These are phyloP conservation scores for Pichia cabralensis DNA, from an alignment of 805 yeast genomes.

Conservation along the genomic window DNA sequence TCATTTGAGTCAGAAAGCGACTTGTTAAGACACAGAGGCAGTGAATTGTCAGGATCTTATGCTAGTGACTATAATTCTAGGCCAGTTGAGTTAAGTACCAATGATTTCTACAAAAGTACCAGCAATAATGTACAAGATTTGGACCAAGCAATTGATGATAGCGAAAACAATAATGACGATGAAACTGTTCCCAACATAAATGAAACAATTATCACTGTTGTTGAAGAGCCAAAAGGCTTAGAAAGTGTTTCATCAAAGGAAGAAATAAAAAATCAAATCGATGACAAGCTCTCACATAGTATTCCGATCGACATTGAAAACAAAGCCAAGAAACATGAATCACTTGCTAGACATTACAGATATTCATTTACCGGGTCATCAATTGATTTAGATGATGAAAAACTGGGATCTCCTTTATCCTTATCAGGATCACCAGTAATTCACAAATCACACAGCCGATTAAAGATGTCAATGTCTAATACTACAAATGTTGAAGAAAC, in stretches of 20 bases:
- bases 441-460: constrained; percentile 5
- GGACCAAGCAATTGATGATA: constrained; percentile 12
- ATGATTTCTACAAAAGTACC: too few species aligned
- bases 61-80: too few species aligned
- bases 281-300: too few species aligned
- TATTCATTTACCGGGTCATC: constrained; percentile 26
- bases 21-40: not conserved
- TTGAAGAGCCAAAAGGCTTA: too few species aligned
- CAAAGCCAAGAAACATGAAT: not conserved
- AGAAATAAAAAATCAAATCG: too few species aligned
- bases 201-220: too few species aligned
- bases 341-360: constrained; percentile 10
- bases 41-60: not conserved
- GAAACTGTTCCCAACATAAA: too few species aligned
- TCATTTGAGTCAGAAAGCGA: constrained; percentile 14
- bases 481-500: not conserved
- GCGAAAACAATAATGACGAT: constrained; percentile 19
- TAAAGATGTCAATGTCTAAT: constrained; percentile 7
- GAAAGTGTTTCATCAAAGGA: too few species aligned
- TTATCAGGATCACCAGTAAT: constrained; percentile 12
- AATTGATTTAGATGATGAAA: constrained; percentile 29
- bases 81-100: too few species aligned
- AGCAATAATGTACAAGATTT: too few species aligned
- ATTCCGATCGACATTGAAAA: constrained; percentile 15
- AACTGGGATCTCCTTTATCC: constrained; percentile 16